These are phyloP conservation scores for Psidium guajava DNA, from an alignment of 345 rosid species.

Conservation along the genomic window DNA sequence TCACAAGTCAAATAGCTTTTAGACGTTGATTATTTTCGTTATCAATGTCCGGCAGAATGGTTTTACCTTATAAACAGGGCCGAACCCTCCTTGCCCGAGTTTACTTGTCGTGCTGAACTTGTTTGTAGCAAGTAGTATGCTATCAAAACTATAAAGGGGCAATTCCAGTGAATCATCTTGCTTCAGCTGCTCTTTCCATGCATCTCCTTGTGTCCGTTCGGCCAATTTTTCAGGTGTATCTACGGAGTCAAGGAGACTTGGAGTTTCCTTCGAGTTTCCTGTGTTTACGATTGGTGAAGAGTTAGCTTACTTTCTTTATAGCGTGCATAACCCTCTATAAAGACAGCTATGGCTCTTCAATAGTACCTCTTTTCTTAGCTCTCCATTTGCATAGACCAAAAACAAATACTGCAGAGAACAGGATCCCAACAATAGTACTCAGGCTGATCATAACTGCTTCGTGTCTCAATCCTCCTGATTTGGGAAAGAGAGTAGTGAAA, in stretches of 20 bases:
- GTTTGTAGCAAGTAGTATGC: not conserved
- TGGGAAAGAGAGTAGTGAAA: not conserved
- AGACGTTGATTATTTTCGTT: not conserved
- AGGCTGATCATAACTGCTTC: not conserved
- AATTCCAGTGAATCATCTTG: not conserved
- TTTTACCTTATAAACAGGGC: constrained; percentile 2
- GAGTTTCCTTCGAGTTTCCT: not conserved
- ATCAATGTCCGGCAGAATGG: not conserved
- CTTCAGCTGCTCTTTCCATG: not conserved
- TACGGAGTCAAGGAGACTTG: not conserved
- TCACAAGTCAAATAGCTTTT: not conserved
- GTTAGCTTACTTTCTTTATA: not conserved
- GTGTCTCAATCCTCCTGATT: not conserved
- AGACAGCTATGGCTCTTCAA: not conserved
- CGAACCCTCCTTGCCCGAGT: constrained; percentile 7
- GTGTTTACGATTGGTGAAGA: not conserved
- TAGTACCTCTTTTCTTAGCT: not conserved
- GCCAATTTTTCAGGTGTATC: not conserved
- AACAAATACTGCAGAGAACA: not conserved
- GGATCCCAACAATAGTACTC: not conserved
- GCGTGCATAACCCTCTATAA: not conserved
- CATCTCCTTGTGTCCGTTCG: not conserved
- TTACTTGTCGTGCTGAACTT: not conserved
- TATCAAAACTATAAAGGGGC: not conserved
- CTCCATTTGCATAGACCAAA: not conserved